Base-by-base conservation (phyloP, 495 filamentous ascomycete species). In the Jackrogersella multiformis region DNA sequence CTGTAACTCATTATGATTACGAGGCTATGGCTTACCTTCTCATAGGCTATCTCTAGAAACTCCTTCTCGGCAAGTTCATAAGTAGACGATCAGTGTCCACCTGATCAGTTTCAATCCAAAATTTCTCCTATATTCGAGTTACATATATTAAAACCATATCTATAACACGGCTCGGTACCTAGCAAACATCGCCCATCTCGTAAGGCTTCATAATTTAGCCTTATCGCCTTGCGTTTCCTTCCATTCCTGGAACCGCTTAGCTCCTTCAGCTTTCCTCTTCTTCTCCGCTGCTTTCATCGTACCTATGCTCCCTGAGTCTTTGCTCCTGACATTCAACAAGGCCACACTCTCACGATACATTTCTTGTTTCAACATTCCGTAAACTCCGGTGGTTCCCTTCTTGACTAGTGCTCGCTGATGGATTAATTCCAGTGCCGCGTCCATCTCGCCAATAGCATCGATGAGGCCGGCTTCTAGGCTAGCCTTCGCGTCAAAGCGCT, bases 351-450 rank as follows among this genome's bases (percentile, higher is more conserved):
- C 86, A 6, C 86, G 73, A 71, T 88, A 92, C 88, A 92, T 91
- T 74, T 92, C 89, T 59, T 78, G 73, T 79, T 92, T 93, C 75
- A 93, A 74, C 24, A 78, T 53, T 5, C 89, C 87, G 75, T 90
- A 93, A 26, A 88, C 85, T 12, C 86, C 86, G 16, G 80, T 88
- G 49, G 79, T 74, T 0, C 78, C 85, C 78, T 91, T 91, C 7
- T 77, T 80, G 35, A 80, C 76, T 68, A 94, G 64, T 24, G 81
- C 80, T 56, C 83, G 78, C 45, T 88, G 81, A 13, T 72, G 65
- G 6, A 92, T 77, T 39, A 93, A 78, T 8, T 52, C 68, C 28
- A 91, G 32, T 24, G 78, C 81, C 44, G 88, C 88, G 16, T 88
- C 82, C 35, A 90, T 34, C 2, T 85, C 89, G 0, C 90, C 91